Evolutionary conservation across 176 grass and related monocot species (phyloP).

Genomic region (Secale cereale): DNA sequence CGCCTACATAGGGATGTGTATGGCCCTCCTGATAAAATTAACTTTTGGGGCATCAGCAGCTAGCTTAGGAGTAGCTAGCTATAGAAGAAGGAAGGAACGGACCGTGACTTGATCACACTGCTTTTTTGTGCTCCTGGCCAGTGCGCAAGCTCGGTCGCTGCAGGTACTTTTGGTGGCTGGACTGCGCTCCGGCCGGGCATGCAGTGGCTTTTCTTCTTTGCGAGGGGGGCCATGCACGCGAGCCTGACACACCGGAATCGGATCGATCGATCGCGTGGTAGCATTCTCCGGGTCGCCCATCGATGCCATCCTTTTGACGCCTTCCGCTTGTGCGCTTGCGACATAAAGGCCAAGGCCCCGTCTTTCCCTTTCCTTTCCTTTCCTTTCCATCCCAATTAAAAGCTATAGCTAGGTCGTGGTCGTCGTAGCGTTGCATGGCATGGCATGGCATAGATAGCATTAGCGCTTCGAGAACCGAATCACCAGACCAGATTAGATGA

Average conservation of each 20-base stretch:
- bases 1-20: neutral
- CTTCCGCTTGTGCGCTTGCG: neutral
- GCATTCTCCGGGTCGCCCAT: neutral
- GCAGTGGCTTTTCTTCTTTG: neutral
- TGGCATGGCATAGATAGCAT: neutral
- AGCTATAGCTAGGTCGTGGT: neutral
- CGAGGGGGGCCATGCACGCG: neutral
- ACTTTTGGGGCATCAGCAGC: neutral
- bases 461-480: slow-evolving; percentile 3
- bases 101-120: neutral
- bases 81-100: too few relatives aligned
- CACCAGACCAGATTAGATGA: neutral
- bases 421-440: neutral
- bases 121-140: neutral
- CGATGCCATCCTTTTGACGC: slow-evolving; percentile 30
- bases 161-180: neutral
- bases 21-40: neutral
- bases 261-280: neutral
- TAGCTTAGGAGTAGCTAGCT: neutral
- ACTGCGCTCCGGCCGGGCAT: neutral
- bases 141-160: neutral
- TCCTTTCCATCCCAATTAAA: neutral
- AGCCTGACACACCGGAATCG: neutral
- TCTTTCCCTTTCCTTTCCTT: too few relatives aligned
- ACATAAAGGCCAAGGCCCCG: neutral